A percentile compares a stretch with the other conserved stretches of the same genome.
These are phyloP conservation scores for Acanthamoeba divionensis DNA, from an alignment of 208 protist genomes.

Conservation along the genomic window DNA sequence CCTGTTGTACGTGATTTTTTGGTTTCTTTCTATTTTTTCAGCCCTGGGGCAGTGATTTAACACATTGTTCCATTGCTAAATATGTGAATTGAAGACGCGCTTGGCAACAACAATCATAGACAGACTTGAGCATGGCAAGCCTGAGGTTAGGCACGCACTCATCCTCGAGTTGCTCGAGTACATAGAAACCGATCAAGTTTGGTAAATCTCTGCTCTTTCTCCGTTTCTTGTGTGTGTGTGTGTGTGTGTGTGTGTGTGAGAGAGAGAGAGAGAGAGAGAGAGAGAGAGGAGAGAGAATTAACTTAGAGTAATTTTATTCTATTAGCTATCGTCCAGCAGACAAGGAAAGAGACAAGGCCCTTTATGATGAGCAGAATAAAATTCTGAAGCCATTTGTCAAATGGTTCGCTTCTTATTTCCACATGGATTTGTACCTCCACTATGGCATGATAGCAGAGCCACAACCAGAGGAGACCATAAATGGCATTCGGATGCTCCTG, in stretches of 20 bases:
- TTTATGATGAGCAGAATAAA: constrained; percentile 10
- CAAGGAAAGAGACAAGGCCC: background rate
- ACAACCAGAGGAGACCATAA: constrained; percentile 39
- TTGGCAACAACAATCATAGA: constrained; percentile 48
- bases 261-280: background rate
- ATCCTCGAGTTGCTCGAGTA: constrained; percentile 42
- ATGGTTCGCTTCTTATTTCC: constrained; percentile 46
- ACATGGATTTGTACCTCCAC: constrained; percentile 35
- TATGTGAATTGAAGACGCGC: background rate
- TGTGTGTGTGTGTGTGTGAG: background rate
- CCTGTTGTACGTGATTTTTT: background rate
- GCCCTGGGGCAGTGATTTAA: background rate
- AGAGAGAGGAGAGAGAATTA: background rate
- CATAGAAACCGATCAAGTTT: constrained; percentile 23
- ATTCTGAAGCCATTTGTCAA: constrained; percentile 17
- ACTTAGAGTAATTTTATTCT: background rate
- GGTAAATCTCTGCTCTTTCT: background rate
- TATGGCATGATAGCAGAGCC: constrained; percentile 16
- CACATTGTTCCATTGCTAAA: background rate
- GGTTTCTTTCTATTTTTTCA: background rate
- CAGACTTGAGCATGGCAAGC: constrained; percentile 20
- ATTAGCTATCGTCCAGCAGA: constrained; percentile 16
- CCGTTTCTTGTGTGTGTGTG: background rate
- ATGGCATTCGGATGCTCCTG: constrained; percentile 5
- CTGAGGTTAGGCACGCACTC: constrained; percentile 33